phyloP scores from a whole-genome alignment of 768 basidiomycete genomes.

The Mycena haematopus region DNA sequence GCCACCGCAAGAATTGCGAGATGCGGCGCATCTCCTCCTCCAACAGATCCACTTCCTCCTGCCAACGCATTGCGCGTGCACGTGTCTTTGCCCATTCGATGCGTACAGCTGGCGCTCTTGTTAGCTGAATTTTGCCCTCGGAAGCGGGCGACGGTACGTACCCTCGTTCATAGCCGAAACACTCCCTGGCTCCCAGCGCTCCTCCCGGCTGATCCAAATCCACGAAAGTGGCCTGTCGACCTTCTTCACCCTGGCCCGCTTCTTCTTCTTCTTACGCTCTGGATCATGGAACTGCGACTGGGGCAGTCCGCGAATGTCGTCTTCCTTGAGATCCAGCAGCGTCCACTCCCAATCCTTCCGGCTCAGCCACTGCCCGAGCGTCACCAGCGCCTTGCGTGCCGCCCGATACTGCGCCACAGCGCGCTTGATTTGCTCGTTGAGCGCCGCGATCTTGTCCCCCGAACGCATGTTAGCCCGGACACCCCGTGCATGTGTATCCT shows the following conservation, averaged over 20 bases:
- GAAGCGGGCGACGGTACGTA: no score
- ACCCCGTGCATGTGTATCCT: no score
- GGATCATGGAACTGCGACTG: conserved; percentile 1
- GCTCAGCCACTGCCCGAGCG: conserved; percentile 8
- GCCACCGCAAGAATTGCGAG: conserved; percentile 23
- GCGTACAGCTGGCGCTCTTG: no score
- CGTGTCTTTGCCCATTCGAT: conserved; percentile 9
- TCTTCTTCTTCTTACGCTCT: background rate
- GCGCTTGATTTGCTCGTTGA: conserved; percentile 14
- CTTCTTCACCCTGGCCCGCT: background rate
- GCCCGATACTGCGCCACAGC: background rate
- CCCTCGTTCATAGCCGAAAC: no score
- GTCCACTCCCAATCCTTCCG: conserved; percentile 30
- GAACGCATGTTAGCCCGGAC: no score
- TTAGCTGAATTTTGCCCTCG: no score
- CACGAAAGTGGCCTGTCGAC: no score
- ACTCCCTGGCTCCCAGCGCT: no score
- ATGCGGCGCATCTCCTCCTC: conserved; percentile 34
- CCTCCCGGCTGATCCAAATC: no score
- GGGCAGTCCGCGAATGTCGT: conserved; percentile 12
- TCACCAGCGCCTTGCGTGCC: background rate
- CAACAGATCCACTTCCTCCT: conserved; percentile 29
- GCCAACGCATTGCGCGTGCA: background rate
- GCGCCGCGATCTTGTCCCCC: no score
- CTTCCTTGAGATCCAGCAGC: conserved; percentile 26